Base-by-base conservation (phyloP, 257 asterid species). In the Plantago major region DNA sequence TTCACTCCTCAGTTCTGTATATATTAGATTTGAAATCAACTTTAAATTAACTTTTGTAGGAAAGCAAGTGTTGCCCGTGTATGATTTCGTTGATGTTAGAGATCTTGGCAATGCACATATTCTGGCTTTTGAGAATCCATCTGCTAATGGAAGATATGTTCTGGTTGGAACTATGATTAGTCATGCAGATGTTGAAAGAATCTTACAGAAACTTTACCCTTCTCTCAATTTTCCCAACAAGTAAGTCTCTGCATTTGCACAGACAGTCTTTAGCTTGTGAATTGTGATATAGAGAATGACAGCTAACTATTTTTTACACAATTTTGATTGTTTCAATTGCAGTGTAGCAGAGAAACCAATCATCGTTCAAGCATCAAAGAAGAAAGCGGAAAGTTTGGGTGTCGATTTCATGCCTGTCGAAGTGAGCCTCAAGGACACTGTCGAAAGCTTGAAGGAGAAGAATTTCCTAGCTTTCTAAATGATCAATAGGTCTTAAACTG, bases 81-180 rank as follows among this genome's bases (percentile, higher is more conserved):
- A 59, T 46, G 47, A 45, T 40, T 58, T 40, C 5, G 84, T 81
- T 12, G 82, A 81, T 53, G 82, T 75, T 6, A 71, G 82, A 69
- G 87, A 75, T 62, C 82, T 78, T 15, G 80, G 61, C 0, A 0
- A 58, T 49, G 82, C 84, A 42, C 82, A 81, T 66, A 55, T 78
- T 14, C 42, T 77, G 58, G 89, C 83, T 17, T 63, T 79, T 13
- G 87, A 84, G 82, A 75, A 69, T 40, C 59, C 73, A 60, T 55
- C 66, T 7, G 87, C 87, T 2, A 77, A 42, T 12, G 85, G 87
- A 6, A 60, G 93, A 60, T 79, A 78, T 61, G 65, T 72, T 49
- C 62, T 82, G 58, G 89, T 84, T 9, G 81, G 75, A 15, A 68
- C 61, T 60, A 81, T 79, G 26, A 46, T 74, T 11, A 42, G 63